Evolutionary conservation across 2,329 filamentous ascomycete genomes (phyloP).

Genomic region (Xylaria sp.): DNA sequence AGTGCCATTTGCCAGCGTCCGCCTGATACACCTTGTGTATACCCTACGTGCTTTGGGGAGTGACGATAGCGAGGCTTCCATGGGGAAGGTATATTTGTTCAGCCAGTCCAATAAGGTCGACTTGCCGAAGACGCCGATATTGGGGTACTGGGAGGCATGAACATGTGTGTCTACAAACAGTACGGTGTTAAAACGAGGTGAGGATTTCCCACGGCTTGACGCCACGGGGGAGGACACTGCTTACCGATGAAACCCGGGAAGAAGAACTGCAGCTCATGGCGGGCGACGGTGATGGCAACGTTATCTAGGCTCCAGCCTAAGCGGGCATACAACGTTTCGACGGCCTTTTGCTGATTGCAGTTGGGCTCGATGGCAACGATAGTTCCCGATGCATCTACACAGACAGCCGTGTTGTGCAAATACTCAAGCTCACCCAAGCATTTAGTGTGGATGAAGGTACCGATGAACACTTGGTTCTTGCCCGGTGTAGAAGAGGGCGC

Average conservation of each 20-base stretch:
- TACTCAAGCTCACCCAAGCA: slow-evolving; percentile 55
- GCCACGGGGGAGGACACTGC: slow-evolving; percentile 29
- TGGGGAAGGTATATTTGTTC: slow-evolving; percentile 90
- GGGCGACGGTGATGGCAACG: slow-evolving; percentile 45
- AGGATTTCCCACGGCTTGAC: background rate
- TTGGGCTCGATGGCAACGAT: slow-evolving; percentile 55
- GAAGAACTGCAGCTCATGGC: slow-evolving; percentile 68
- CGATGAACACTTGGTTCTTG: slow-evolving; percentile 56
- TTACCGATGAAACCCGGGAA: slow-evolving; percentile 82
- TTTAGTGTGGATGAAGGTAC: slow-evolving; percentile 61
- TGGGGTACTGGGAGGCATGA: slow-evolving; percentile 94
- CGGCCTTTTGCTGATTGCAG: slow-evolving; percentile 42
- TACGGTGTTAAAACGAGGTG: slow-evolving; percentile 29
- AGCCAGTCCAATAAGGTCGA: slow-evolving; percentile 94
- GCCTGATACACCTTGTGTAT: slow-evolving; percentile 78
- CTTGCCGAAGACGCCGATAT: slow-evolving; percentile 91
- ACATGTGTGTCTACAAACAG: slow-evolving; percentile 81
- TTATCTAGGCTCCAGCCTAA: slow-evolving; percentile 53
- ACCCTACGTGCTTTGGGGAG: slow-evolving; percentile 68
- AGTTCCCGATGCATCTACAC: slow-evolving; percentile 54
- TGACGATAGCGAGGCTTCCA: slow-evolving; percentile 77
- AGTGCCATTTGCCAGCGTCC: slow-evolving; percentile 87
- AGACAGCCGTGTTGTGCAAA: slow-evolving; percentile 56
- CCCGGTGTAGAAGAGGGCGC: slow-evolving; percentile 21
- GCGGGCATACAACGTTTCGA: slow-evolving; percentile 44